Evolutionary conservation across 1,139 yeast species (phyloP), one percentile per base, ranked within the genome.

Genomic region (Ogataea hybrid): DNA sequence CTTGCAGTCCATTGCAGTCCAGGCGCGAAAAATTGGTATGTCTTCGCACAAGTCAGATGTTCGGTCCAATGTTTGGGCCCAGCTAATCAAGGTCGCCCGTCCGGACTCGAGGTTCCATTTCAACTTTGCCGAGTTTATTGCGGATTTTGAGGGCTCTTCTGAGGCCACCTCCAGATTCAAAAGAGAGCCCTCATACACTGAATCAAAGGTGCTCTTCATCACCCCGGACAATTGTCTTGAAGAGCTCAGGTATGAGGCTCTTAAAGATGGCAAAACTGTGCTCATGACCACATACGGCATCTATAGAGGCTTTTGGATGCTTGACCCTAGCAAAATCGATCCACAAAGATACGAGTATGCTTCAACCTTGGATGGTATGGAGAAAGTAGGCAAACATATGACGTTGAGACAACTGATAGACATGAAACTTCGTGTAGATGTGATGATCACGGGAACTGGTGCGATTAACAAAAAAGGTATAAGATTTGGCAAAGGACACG

Each of bases 141-240:
- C 62, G 2, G 62, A 58, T 37, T 58, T 57, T 35, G 48, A 56
- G 35, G 61, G 59, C 28, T 55, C 59, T 10, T 40, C 47, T 6
- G 31, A 41, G 23, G 54, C 59, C 8, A 50, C 58, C 2, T 28
- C 40, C 6, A 32, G 40, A 29, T 44, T 53, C 28, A 36, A 42
- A 21, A 18, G 41, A 6, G 50, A 52, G 30, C 35, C 33, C 3
- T 44, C 44, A 37, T 56, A 51, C 25, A 35, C 37, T 16, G 12
- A 42, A 2, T 41, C 54, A 4, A 31, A 48, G 21, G 42, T 49
- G 3, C 33, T 56, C 8, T 58, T 58, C 30, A 52, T 58, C 20
- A 56, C 62, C 1, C 62, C 62, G 2, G 62, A 58, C 41, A 58
- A 58, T 27, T 58, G 62, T 43, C 44, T 58, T 2, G 61, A 58